A percentile compares a stretch with the other conserved stretches of the same genome.
These are phyloP conservation scores for Candida neerlandica DNA, from an alignment of 1,139 yeast species.

Conservation along the genomic window DNA sequence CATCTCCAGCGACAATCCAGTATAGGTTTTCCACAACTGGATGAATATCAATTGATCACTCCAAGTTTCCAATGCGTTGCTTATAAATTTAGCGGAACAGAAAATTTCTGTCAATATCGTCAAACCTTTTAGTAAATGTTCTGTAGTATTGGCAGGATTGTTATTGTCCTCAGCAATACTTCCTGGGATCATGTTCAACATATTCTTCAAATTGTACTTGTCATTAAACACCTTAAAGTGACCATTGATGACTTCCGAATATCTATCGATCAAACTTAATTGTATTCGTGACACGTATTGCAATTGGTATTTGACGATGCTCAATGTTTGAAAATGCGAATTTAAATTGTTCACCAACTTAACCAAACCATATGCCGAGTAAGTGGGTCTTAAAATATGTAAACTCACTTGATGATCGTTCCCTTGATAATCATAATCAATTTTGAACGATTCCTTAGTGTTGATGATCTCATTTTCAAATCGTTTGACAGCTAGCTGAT, in stretches of 20 bases:
- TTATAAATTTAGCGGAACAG: constrained; percentile 60
- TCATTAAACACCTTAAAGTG: constrained; percentile 52
- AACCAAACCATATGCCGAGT: constrained; percentile 62
- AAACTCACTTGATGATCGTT: constrained; percentile 25
- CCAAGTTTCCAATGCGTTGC: constrained; percentile 60
- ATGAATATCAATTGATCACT: constrained; percentile 65
- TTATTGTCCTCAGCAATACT: constrained; percentile 19
- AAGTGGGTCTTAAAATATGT: constrained; percentile 58
- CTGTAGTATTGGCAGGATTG: constrained; percentile 11
- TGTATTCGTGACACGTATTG: constrained; percentile 73
- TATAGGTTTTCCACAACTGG: constrained; percentile 58
- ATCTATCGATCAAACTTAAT: constrained; percentile 60
- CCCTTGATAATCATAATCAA: constrained; percentile 63
- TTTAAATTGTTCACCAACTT: constrained; percentile 71
- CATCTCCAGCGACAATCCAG: constrained; percentile 17
- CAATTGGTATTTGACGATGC: constrained; percentile 64
- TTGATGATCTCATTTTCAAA: constrained; percentile 58
- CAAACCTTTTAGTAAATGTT: constrained; percentile 40
- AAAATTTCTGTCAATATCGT: constrained; percentile 59
- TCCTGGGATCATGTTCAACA: constrained; percentile 45
- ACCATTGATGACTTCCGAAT: constrained; percentile 52
- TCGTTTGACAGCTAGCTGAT: constrained; percentile 55
- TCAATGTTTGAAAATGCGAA: constrained; percentile 57
- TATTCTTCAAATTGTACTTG: constrained; percentile 35
- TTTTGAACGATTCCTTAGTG: constrained; percentile 54